phyloP scores from a whole-genome alignment of 352 stramenopile species.

The Phytopythium litorale region DNA sequence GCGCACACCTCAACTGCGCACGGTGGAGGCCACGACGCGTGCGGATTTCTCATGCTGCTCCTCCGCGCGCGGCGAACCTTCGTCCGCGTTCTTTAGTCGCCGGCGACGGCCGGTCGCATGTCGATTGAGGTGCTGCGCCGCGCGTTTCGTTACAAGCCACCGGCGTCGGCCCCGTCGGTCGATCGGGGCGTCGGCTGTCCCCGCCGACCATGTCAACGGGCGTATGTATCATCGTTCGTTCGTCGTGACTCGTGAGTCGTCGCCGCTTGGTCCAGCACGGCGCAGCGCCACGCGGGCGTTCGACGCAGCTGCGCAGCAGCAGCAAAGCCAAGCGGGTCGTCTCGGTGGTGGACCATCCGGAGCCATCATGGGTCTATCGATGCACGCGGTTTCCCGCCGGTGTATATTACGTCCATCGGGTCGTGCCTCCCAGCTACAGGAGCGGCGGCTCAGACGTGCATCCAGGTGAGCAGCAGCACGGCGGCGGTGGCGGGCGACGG shows the following conservation, averaged over 20 bases:
- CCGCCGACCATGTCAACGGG: no score
- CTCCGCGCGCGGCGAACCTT: neutral
- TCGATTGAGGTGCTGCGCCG: neutral
- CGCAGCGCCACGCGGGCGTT: neutral
- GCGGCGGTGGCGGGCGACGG: conserved; percentile 69
- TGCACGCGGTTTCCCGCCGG: no score
- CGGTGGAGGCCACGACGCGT: no score
- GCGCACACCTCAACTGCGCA: no score
- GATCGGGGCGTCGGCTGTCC: neutral
- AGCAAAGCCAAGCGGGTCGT: no score
- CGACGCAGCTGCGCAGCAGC: no score
- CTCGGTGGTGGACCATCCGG: no score
- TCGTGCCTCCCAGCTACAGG: no score
- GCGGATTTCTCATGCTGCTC: neutral
- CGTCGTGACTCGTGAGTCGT: neutral
- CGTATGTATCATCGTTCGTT: neutral
- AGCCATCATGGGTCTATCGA: no score
- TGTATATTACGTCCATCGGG: no score
- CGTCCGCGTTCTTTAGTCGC: neutral
- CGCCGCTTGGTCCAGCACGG: neutral
- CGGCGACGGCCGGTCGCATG: neutral
- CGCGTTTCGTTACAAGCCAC: neutral
- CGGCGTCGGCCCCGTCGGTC: no score
- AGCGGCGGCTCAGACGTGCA: conserved; percentile 34
- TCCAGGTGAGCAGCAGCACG: conserved; percentile 55